Base-by-base conservation (phyloP, 164 flowering plant species). In the Vitis rotundifolia region DNA sequence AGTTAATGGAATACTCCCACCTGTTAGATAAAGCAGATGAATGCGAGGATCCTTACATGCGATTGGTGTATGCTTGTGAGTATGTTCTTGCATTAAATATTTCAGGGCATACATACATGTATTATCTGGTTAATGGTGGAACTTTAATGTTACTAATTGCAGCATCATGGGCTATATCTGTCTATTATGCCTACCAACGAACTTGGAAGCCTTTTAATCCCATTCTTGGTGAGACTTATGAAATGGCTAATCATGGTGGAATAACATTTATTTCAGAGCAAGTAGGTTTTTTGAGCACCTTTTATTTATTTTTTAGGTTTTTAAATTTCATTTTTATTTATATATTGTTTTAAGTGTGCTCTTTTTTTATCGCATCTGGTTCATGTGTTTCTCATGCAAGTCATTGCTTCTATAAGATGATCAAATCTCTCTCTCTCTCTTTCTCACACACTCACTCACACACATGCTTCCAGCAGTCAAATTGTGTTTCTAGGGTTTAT, bases 161-260 rank as follows among this genome's bases (percentile, higher is more conserved):
- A 90, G 97, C 94, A 58, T 82, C 97, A 59, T 91, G 93, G 95
- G 88, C 86, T 48, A 81, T 91, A 71, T 91, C 97, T 72, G 91
- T 93, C 48, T 93, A 91, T 73, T 84, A 73, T 79, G 95, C 92
- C 11, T 83, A 64, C 47, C 91, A 85, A 78, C 73, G 97, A 47
- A 80, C 90, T 49, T 91, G 93, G 92, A 93, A 91, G 81, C 98
- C 97, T 49, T 93, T 93, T 68, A 90, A 93, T 83, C 97, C 98
- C 52, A 90, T 93, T 76, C 95, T 93, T 79, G 97, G 98, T 12
- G 98, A 93, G 77, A 91, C 98, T 60, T 93, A 86, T 79, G 98
- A 93, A 81, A 78, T 93, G 91, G 82, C 69, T 47, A 89, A 87
- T 80, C 92, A 90, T 68, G 84, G 81, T 13, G 98, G 93, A 12